A percentile compares a stretch with the other conserved stretches of the same genome.
Conservation (phyloP, 2,329 filamentous ascomycete genomes). For the Epichloe sibirici region DNA sequence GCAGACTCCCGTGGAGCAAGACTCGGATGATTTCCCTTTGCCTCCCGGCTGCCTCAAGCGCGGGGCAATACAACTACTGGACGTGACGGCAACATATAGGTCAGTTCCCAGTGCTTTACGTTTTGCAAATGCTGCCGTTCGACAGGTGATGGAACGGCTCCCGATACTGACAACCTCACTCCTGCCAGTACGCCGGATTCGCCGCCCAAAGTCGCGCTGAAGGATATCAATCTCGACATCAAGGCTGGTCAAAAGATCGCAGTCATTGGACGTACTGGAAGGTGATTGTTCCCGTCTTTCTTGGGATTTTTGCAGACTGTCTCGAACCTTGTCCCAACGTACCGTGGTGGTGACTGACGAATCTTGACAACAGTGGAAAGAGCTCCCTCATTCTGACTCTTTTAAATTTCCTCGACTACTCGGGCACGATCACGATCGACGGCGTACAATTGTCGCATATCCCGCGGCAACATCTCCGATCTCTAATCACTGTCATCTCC, state of each 20-base stretch:
- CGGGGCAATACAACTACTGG: background rate
- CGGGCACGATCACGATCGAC: constrained; percentile 11
- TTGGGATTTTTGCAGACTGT: background rate
- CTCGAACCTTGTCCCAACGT: no score
- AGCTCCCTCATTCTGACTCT: constrained; percentile 6
- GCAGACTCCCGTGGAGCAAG: background rate
- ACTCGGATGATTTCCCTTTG: background rate
- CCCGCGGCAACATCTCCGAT: constrained; percentile 12
- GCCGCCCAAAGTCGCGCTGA: background rate
- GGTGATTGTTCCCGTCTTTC: background rate
- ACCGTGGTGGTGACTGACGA: background rate
- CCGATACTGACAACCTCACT: background rate
- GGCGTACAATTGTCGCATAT: constrained; percentile 16
- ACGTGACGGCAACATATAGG: background rate
- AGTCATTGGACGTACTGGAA: constrained; percentile 12
- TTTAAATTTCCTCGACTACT: background rate
- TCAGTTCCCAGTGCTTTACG: background rate
- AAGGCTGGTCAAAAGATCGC: constrained; percentile 11
- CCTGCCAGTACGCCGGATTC: background rate
- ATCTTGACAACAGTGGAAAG: constrained; percentile 11
- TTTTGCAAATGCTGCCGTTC: background rate
- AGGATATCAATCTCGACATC: background rate
- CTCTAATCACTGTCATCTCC: constrained; percentile 17
- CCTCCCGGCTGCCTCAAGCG: background rate
- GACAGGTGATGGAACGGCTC: no score